Evolutionary conservation across 495 filamentous ascomycete species (phyloP), one percentile per base, ranked within the genome.

Genomic region (Amniculicola lignicola): DNA sequence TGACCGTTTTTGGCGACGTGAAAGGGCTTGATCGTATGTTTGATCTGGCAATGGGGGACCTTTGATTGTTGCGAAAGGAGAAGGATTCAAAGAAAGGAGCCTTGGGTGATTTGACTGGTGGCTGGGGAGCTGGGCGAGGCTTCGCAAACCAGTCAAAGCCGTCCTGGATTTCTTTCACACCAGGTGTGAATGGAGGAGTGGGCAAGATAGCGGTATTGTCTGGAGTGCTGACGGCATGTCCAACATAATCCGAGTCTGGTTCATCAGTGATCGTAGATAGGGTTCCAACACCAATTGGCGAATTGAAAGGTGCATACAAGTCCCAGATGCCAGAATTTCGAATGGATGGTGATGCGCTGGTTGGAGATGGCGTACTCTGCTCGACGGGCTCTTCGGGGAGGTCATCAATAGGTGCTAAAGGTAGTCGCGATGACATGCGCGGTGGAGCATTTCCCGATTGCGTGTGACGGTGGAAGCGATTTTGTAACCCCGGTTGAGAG

Each of bases 121-220:
- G 59, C 7, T n/a, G 49, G 18, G 63, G 52, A 14, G 65, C 61
- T 7, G 57, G 39, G 39, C 61, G 52, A 23, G 62, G 53, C 27
- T 37, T 49, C 24, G 58, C 49, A 36, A 63, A 64, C 15, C 48
- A 12, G 37, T 90, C 87, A 36, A 83, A 80, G 63, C 91, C 88
- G 66, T 94, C 88, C 2, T 85, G 82, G 10, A 93, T 86, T 54
- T 89, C 77, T 31, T 82, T 75, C 24, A 90, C 65, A 21, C 80
- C 72, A 19, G 73, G 69, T 27, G 73, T 73, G 35, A 70, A 71
- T 39, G 52, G 65, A n/a, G 63, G 63, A 53, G 61, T 78, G 72
- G 50, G 71, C 67, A 21, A 77, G 66, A 44, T 81, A 63, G 75
- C 69, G 22, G 74, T 65, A 37, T 82, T 77, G 19, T 80, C 76